Evolutionary conservation across 129 eudicot genomes (phyloP).

Genomic region (Kitagawia praeruptora): DNA sequence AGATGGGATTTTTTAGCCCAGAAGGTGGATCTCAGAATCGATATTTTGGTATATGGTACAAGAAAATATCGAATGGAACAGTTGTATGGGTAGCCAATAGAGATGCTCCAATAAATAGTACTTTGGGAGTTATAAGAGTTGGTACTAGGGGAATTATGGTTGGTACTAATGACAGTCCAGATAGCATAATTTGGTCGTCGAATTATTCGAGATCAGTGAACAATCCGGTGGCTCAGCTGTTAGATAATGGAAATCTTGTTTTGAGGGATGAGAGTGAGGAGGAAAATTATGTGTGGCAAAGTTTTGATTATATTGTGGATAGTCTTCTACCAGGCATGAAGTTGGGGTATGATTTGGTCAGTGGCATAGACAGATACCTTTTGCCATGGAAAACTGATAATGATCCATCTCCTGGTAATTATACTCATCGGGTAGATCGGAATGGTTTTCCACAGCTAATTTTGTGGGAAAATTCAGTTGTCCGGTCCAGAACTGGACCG

Average conservation of each 20-base stretch:
- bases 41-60: conserved; percentile 18
- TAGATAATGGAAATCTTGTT: conserved; percentile 18
- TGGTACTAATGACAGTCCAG: background rate
- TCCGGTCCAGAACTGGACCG: background rate
- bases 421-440: background rate
- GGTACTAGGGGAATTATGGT: background rate
- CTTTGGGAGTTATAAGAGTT: background rate
- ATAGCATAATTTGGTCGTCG: conserved; percentile 16
- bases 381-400: background rate
- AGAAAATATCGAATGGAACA: conserved; percentile 5
- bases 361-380: background rate
- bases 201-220: conserved; percentile 13
- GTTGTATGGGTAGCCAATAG: conserved; percentile 21
- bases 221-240: conserved; percentile 13
- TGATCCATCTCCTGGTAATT: background rate
- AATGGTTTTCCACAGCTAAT: background rate
- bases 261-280: background rate
- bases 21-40: background rate
- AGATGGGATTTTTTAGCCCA: conserved; percentile 15
- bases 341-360: background rate
- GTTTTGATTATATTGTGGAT: conserved; percentile 13
- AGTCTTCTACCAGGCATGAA: conserved; percentile 8
- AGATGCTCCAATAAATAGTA: conserved; percentile 4
- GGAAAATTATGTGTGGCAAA: conserved; percentile 14
- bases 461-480: background rate